These are phyloP conservation scores for Naganishia friedmannii DNA, from an alignment of 768 basidiomycete species.

Conservation along the genomic window DNA sequence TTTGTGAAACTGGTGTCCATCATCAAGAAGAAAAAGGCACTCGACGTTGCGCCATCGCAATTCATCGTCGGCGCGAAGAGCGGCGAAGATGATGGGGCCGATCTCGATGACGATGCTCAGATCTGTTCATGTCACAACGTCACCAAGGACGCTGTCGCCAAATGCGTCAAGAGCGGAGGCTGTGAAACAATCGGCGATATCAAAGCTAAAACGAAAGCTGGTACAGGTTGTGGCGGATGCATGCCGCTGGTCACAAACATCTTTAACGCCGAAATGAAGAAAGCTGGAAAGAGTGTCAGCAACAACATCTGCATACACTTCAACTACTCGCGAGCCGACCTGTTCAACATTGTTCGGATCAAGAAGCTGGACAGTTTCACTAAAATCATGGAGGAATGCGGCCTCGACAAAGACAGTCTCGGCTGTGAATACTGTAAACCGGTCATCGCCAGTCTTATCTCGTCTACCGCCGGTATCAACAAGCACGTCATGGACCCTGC, in stretches of 20 bases:
- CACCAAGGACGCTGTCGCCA: conserved; percentile 60
- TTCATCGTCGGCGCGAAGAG: conserved; percentile 63
- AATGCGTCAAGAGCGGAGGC: conserved; percentile 59
- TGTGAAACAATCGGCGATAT: conserved; percentile 58
- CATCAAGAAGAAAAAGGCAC: conserved; percentile 70
- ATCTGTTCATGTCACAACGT: conserved; percentile 74
- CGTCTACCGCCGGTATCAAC: conserved; percentile 58
- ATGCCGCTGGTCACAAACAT: conserved; percentile 59
- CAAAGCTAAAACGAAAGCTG: conserved; percentile 67
- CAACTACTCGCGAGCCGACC: conserved; percentile 62
- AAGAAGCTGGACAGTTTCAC: conserved; percentile 62
- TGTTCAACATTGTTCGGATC: conserved; percentile 66
- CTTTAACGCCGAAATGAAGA: conserved; percentile 64
- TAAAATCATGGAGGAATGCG: conserved; percentile 59
- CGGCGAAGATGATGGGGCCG: conserved; percentile 62
- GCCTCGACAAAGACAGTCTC: conserved; percentile 57
- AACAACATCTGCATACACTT: conserved; percentile 67
- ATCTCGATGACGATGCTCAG: conserved; percentile 69
- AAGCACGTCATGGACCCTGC: conserved; percentile 64
- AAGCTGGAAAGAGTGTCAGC: conserved; percentile 61
- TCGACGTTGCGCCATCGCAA: conserved; percentile 65
- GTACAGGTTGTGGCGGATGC: conserved; percentile 72
- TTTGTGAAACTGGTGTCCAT: conserved; percentile 69
- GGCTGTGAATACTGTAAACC: conserved; percentile 77
- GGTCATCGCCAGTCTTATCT: conserved; percentile 60